Conservation (phyloP, 768 basidiomycete species). For the Pisolithus marmoratus region DNA sequence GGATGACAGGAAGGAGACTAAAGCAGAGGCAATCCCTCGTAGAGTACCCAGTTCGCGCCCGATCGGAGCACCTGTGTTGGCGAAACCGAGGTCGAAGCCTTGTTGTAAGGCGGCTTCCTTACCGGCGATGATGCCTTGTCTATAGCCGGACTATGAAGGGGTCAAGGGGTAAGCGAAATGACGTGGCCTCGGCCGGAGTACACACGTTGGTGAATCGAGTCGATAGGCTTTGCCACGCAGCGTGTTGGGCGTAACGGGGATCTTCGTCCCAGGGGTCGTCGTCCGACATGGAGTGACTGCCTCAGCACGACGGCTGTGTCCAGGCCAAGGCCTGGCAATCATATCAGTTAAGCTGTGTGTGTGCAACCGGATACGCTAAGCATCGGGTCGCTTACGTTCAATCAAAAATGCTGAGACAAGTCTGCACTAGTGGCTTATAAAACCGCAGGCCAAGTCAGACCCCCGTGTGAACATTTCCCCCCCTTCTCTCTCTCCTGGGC, state of each 20-base stretch:
- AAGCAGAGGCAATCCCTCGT: slow-evolving; percentile 63
- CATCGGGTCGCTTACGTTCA: no score
- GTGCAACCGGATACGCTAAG: no score
- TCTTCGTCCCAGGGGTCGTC: slow-evolving; percentile 55
- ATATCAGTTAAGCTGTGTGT: neutral
- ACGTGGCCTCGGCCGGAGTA: neutral
- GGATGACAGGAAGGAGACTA: slow-evolving; percentile 52
- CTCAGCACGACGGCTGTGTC: neutral
- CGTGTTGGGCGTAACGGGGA: slow-evolving; percentile 32
- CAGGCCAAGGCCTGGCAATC: neutral
- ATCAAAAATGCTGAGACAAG: no score
- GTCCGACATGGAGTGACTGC: slow-evolving; percentile 20
- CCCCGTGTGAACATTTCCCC: no score
- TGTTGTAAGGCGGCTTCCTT: slow-evolving; percentile 83
- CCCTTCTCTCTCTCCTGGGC: no score
- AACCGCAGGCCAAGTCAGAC: no score
- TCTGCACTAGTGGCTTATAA: no score
- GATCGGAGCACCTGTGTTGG: slow-evolving; percentile 60
- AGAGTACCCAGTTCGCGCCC: slow-evolving; percentile 75
- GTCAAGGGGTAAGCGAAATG: neutral
- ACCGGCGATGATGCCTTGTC: slow-evolving; percentile 93
- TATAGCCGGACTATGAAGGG: slow-evolving; percentile 71
- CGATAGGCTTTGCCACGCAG: slow-evolving; percentile 61
- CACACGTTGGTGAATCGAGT: slow-evolving; percentile 62
- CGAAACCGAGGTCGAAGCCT: slow-evolving; percentile 88